Percentiles rank a stretch among this genome's conserved stretches.
These are phyloP conservation scores for Mollisiaceae sp. DNA, from an alignment of 2,329 filamentous ascomycete genomes.

Conservation along the genomic window DNA sequence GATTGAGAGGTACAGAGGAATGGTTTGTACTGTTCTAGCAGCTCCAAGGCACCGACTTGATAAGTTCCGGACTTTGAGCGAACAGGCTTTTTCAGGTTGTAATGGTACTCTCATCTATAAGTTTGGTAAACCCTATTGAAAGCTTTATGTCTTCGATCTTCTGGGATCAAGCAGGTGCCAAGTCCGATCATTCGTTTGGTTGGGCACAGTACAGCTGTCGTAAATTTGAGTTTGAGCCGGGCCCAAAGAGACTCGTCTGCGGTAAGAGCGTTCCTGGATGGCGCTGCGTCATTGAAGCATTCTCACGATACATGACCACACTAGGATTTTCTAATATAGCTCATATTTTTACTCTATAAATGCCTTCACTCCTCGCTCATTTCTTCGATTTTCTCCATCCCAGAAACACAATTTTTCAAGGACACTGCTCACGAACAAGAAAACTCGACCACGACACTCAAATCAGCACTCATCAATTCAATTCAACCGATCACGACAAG, in stretches of 20 bases:
- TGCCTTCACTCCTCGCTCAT: not conserved
- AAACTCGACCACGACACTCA: not conserved
- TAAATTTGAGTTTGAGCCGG: not conserved
- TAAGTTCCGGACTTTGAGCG: no score
- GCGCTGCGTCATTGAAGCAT: not conserved
- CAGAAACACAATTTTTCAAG: not conserved
- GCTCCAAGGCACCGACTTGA: no score
- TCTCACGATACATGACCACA: not conserved
- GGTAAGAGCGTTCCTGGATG: no score
- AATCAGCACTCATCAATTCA: not conserved
- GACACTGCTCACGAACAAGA: not conserved
- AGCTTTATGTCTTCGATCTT: not conserved
- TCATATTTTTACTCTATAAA: not conserved
- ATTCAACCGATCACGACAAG: not conserved
- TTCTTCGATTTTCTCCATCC: not conserved
- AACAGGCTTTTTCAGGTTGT: no score
- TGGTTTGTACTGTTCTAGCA: no score
- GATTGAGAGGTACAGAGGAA: no score
- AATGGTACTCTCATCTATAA: no score
- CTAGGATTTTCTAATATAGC: not conserved
- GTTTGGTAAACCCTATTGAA: no score
- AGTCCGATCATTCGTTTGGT: not conserved
- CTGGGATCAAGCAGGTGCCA: not conserved
- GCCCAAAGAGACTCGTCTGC: not conserved
- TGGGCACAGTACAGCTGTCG: not conserved